These are phyloP conservation scores for Trypanosoma cruzi DNA, from an alignment of 208 protist species.

Conservation along the genomic window DNA sequence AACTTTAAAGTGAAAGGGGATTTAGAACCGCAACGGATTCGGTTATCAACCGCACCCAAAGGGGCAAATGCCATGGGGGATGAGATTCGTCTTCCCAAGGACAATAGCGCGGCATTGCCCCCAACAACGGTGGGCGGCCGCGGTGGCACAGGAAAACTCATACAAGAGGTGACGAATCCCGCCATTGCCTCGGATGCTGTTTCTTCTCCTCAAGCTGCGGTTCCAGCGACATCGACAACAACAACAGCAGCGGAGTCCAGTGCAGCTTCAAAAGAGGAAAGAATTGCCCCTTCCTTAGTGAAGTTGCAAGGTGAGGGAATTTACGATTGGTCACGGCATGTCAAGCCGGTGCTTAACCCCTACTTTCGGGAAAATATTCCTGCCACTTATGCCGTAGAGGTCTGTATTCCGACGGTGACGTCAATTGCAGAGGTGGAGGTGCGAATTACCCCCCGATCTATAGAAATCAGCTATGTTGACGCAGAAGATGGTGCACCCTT, in stretches of 20 bases:
- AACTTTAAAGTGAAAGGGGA: slow-evolving; percentile 89
- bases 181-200: not conserved
- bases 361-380: slow-evolving; percentile 84
- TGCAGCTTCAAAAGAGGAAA: not conserved
- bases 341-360: slow-evolving; percentile 59
- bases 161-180: slow-evolving; percentile 53
- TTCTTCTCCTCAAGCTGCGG: not conserved
- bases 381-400: slow-evolving; percentile 47
- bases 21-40: slow-evolving; percentile 88
- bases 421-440: slow-evolving; percentile 87
- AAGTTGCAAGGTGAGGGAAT: slow-evolving; percentile 42
- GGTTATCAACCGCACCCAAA: slow-evolving; percentile 53
- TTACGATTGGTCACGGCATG: slow-evolving; percentile 84
- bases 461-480: slow-evolving; percentile 73
- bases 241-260: not conserved
- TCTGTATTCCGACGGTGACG: slow-evolving; percentile 72
- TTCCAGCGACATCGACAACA: not conserved
- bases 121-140: slow-evolving; percentile 50
- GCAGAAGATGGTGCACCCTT: slow-evolving; percentile 47
- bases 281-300: slow-evolving; percentile 29
- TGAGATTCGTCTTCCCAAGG: slow-evolving; percentile 79
- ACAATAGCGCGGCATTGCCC: slow-evolving; percentile 36
- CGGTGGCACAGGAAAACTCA: slow-evolving; percentile 49
- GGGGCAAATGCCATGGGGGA: slow-evolving; percentile 75
- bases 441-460: slow-evolving; percentile 38